Conservation (phyloP, 2,329 filamentous ascomycete genomes). For the Mollisia scopiformis region DNA sequence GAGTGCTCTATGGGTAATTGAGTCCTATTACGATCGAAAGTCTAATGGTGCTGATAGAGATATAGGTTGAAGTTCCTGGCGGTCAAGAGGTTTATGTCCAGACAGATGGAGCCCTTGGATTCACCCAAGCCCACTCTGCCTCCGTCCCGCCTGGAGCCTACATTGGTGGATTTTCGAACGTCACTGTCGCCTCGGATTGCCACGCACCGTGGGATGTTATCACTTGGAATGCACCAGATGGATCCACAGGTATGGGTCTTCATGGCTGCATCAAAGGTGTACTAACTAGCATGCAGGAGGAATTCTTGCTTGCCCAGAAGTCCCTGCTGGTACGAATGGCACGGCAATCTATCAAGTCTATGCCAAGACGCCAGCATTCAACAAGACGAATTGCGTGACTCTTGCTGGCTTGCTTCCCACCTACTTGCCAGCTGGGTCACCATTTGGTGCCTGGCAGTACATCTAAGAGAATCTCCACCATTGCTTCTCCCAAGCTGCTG, state of each 20-base stretch:
- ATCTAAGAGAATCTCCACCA: not conserved
- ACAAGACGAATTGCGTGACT: slow-evolving; percentile 13
- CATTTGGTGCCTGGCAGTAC: slow-evolving; percentile 23
- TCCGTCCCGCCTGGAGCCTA: not conserved
- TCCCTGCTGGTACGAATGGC: not conserved
- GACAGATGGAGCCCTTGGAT: slow-evolving; percentile 56
- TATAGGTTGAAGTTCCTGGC: slow-evolving; percentile 58
- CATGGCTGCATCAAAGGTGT: not conserved
- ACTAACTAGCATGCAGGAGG: slow-evolving; percentile 11
- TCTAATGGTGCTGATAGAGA: not conserved
- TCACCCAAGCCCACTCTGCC: slow-evolving; percentile 41
- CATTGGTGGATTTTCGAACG: slow-evolving; percentile 9
- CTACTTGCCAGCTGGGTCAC: not conserved
- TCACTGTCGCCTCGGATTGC: not conserved
- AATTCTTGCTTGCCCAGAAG: slow-evolving; percentile 14
- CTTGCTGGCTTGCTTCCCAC: slow-evolving; percentile 16
- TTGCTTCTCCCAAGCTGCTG: too few relatives aligned
- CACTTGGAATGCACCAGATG: not conserved
- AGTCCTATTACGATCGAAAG: not conserved
- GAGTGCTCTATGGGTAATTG: not conserved
- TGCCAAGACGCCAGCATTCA: slow-evolving; percentile 18
- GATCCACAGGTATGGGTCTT: not conserved
- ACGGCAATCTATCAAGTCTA: slow-evolving; percentile 10
- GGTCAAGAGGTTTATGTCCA: slow-evolving; percentile 63
- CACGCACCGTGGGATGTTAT: not conserved